Base-by-base conservation (phyloP, 73 alveolate species). In the Blepharisma japonicum region DNA sequence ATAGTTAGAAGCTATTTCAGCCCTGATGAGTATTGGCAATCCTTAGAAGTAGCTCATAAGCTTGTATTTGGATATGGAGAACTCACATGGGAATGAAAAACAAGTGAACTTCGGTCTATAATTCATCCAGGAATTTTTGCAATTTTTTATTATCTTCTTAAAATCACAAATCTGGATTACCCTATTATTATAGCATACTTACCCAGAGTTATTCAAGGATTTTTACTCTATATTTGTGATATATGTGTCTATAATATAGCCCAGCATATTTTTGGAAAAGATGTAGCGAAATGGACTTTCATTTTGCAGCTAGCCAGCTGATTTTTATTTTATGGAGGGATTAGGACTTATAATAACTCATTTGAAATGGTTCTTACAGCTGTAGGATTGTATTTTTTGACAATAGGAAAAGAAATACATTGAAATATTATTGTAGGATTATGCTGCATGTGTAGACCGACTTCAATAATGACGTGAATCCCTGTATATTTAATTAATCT, bases 11-110 rank as follows among this genome's bases (percentile, higher is more conserved):
- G 74, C 47, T 61, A 61, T 61, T 61, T 61, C 47, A 61, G 74
- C 55, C 84, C 89, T 1, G 89, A 81, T 21, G 89, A 81, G 78
- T 50, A 49, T 42, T 81, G 89, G 89, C 70, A 81, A 78, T 55
- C 80, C 6, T 80, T 83, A 11, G 89, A 81, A 54, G 85, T 81
- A 18, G 89, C 89, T 21, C 89, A 81, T 32, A 81, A 66, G 25
- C 61, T 50, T 68, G 71, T 77, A 18, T 81, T 81, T 56, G 89
- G 89, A n/a, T 81, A 81, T 77, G 89, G 89, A 20, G 70, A 67
- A 38, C 71, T 78, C 14, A 81, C 89, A 11, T 81, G 89, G 89
- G 89, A 81, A 71, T 81, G 89, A 87, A 55, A 42, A 6, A 87
- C 72, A n/a, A 39, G 27, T 7, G 78, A 87, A 53, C 23, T 81